A percentile compares a stretch with the other conserved stretches of the same genome.
phyloP scores from a whole-genome alignment of 2,329 filamentous ascomycete genomes.

The Cryphonectria nitschkei region DNA sequence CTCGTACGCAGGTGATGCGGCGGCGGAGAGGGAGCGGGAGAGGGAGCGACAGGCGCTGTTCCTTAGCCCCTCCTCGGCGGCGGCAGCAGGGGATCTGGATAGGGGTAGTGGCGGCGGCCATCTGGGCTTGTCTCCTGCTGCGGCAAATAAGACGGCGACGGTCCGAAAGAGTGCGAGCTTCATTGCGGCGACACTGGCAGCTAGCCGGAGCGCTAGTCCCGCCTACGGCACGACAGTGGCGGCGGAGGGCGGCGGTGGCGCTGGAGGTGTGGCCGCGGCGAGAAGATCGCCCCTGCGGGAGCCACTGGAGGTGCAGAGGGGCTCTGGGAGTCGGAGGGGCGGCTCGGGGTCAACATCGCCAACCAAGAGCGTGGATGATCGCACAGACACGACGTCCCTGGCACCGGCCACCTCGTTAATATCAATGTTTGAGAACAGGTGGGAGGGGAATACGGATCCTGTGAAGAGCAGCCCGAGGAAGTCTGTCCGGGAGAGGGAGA shows the following conservation, averaged over 20 bases:
- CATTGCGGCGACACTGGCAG: slow-evolving; percentile 64
- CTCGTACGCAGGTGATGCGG: slow-evolving; percentile 20
- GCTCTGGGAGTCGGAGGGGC: slow-evolving; percentile 30
- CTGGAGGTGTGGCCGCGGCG: background rate
- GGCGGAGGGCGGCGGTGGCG: background rate
- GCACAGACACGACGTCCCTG: slow-evolving; percentile 61
- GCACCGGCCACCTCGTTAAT: slow-evolving; percentile 67
- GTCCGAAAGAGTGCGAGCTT: slow-evolving; percentile 60
- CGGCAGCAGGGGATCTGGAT: slow-evolving; percentile 8
- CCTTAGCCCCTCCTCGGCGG: slow-evolving; percentile 27
- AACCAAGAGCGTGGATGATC: slow-evolving; percentile 37
- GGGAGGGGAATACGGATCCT: slow-evolving; percentile 35
- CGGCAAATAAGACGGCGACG: slow-evolving; percentile 16
- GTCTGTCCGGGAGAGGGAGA: slow-evolving; percentile 22
- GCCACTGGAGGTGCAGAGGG: slow-evolving; percentile 21
- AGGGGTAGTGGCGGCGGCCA: slow-evolving; percentile 13
- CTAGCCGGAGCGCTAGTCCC: slow-evolving; percentile 62
- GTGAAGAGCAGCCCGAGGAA: slow-evolving; percentile 37
- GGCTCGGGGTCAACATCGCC: slow-evolving; percentile 39
- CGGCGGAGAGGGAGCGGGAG: slow-evolving; percentile 30
- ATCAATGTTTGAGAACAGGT: slow-evolving; percentile 66
- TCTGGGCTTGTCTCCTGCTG: background rate
- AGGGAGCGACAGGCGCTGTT: slow-evolving; percentile 36
- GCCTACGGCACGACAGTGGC: slow-evolving; percentile 43
- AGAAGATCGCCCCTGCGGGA: slow-evolving; percentile 35